Base-by-base conservation (phyloP, 2,329 filamentous ascomycete genomes). In the Dichotomopilus funicola region DNA sequence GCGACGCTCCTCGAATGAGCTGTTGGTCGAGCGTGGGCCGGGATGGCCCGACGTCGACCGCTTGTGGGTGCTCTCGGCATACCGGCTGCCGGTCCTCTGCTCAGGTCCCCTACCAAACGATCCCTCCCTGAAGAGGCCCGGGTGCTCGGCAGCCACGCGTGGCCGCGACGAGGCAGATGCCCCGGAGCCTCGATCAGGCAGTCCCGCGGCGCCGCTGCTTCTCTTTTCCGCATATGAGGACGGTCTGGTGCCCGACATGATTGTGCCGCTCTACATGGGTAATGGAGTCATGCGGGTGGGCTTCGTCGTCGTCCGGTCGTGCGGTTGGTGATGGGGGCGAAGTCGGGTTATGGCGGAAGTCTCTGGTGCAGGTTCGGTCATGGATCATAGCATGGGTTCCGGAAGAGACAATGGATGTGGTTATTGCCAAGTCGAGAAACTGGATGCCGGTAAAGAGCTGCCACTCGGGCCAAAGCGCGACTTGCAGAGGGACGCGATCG, bases 21-120 rank as follows among this genome's bases (percentile, higher is more conserved):
- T 74, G 66, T 73, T 79, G 13, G 70, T 68, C 3, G 77, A 71
- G 50, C 82, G 74, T 1, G 51, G 35, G 42, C 49, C 51, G 37
- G 79, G 76, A 57, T 81, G 80, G 9, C 78, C 78, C 11, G 83
- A 86, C 1, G 79, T 73, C 13, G 76, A 75, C 53, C 81, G 76
- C 70, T 82, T 84, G 65, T 85, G 81, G 8, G 53, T 35, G 3
- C 76, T 68, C 35, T 61, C 59, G 51, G 59, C 51, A 55, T 59
- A 56, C 72, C 71, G 61, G 70, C 70, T 38, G 71, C 67, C 54
- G 49, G 35, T 47, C 27, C 51, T 57, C 6, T 44, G 51, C 4
- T 53, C 47, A 9, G 51, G 34, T 5, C 51, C 11, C 19, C 49
- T 55, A 36, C 41, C 53, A 47, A 36, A 43, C 44, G 54, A 11